phyloP scores from a whole-genome alignment of 2,329 filamentous ascomycete genomes.

The Acephala macrosclerotiorum region DNA sequence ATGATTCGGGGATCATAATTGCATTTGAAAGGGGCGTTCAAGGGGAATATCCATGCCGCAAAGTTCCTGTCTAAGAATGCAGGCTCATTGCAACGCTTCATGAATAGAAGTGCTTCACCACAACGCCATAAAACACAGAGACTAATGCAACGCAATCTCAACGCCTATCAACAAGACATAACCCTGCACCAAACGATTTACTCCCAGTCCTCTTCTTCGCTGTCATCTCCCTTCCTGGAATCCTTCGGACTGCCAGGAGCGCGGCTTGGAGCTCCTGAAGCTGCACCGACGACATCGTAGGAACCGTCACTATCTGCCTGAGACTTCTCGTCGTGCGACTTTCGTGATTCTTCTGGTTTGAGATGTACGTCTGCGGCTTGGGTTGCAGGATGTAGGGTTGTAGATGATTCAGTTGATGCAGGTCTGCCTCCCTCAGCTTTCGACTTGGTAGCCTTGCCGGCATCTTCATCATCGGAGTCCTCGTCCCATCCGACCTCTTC shows the following conservation, averaged over 20 bases:
- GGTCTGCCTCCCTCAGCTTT: slow-evolving; percentile 50
- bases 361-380: slow-evolving; percentile 48
- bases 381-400: slow-evolving; percentile 63
- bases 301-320: slow-evolving; percentile 93
- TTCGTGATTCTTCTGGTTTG: slow-evolving; percentile 71
- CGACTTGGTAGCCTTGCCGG: slow-evolving; percentile 45
- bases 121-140: slow-evolving; percentile 26
- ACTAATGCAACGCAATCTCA: slow-evolving; percentile 8
- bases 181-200: slow-evolving; percentile 47
- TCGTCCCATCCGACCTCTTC: slow-evolving; percentile 74
- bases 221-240: slow-evolving; percentile 63
- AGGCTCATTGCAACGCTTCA: slow-evolving; percentile 11
- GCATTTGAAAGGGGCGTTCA: slow-evolving; percentile 30
- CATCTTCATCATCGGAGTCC: slow-evolving; percentile 73
- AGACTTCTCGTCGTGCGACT: slow-evolving; percentile 87
- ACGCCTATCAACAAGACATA: slow-evolving; percentile 31
- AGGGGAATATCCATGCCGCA: slow-evolving; percentile 36
- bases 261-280: slow-evolving; percentile 79
- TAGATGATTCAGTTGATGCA: slow-evolving; percentile 62
- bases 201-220: slow-evolving; percentile 81
- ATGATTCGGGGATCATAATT: slow-evolving; percentile 18
- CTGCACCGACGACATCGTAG: slow-evolving; percentile 88
- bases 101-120: slow-evolving; percentile 26
- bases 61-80: slow-evolving; percentile 5
- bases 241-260: slow-evolving; percentile 74